Conservation (phyloP, 2,329 filamentous ascomycete species). For the Ophiostoma sp. region DNA sequence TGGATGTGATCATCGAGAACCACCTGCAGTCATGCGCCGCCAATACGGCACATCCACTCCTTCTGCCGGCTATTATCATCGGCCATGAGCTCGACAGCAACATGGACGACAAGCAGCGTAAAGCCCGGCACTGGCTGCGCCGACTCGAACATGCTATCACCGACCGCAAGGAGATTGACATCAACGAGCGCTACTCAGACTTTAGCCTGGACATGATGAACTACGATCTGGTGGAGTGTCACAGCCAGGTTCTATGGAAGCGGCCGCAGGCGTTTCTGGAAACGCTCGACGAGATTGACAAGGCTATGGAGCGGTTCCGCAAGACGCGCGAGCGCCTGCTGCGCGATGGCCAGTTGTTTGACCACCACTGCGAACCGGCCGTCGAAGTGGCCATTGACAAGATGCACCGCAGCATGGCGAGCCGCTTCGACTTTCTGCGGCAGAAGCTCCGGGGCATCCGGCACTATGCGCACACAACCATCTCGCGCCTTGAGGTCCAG, state of each 20-base stretch:
- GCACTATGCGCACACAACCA: slow-evolving; percentile 57
- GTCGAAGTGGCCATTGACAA: slow-evolving; percentile 38
- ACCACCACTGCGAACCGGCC: slow-evolving; percentile 24
- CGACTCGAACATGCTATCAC: slow-evolving; percentile 57
- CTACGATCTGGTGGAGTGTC: slow-evolving; percentile 58
- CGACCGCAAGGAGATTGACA: slow-evolving; percentile 55
- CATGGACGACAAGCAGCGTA: slow-evolving; percentile 57
- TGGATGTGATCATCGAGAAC: slow-evolving; percentile 42
- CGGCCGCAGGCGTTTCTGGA: slow-evolving; percentile 52
- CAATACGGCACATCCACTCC: slow-evolving; percentile 53
- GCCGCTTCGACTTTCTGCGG: slow-evolving; percentile 55
- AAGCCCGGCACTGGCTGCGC: slow-evolving; percentile 58
- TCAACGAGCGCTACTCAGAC: slow-evolving; percentile 49
- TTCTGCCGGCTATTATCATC: slow-evolving; percentile 55
- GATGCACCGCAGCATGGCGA: slow-evolving; percentile 49
- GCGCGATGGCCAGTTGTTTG: slow-evolving; percentile 8
- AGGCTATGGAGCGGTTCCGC: slow-evolving; percentile 27
- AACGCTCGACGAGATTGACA: slow-evolving; percentile 26
- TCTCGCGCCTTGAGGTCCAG: slow-evolving; percentile 57
- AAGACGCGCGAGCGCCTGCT: slow-evolving; percentile 19
- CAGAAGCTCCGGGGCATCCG: slow-evolving; percentile 58
- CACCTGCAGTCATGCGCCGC: slow-evolving; percentile 47
- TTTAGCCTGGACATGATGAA: slow-evolving; percentile 57
- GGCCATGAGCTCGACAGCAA: slow-evolving; percentile 52
- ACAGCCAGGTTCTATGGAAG: slow-evolving; percentile 35